Evolutionary conservation across 306 rosid species (phyloP), one percentile per base, ranked within the genome.

Genomic region (Lathyrus oleraceus): DNA sequence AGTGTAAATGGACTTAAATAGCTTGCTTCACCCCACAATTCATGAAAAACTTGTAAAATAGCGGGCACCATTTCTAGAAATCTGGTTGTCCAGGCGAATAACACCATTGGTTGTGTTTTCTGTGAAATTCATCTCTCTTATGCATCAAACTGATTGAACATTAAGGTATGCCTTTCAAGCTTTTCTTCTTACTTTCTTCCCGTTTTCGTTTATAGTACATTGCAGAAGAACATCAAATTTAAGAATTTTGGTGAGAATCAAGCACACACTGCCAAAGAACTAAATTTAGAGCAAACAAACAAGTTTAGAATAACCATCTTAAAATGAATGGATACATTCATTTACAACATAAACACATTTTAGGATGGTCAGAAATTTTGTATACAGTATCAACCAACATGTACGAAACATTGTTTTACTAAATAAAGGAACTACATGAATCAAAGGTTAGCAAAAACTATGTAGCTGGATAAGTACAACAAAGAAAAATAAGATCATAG

Each of bases 1-100:
- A 77, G 65, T 59, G 77, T 65, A 78, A 48, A 70, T 78, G 60
- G 63, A 68, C 58, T 53, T 43, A 17, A 53, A 27, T 23, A 25
- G 60, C 68, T 65, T 70, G 63, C 61, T 58, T 78, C 80, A 69
- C 67, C 77, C 51, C 17, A 20, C 7, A 39, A 48, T 69, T 73
- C 72, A 17, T 70, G 57, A 78, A 65, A 69, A 16, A 65, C 52
- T 51, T 51, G 77, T 70, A 70, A 35, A 65, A 52, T 51, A 47
- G 63, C 59, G 42, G 59, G 68, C 61, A 58, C 9, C 27, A 42
- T 69, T 23, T 61, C 56, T 65, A 30, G 53, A 47, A 74, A 35
- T 32, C 16, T 0, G 45, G 44, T 51, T 53, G 61, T 60, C 69
- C 32, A 47, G 60, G 57, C 8, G 39, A 35, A 8, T 35, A 32